Evolutionary conservation across 345 rosid species (phyloP).

Genomic region (Salix viminalis): DNA sequence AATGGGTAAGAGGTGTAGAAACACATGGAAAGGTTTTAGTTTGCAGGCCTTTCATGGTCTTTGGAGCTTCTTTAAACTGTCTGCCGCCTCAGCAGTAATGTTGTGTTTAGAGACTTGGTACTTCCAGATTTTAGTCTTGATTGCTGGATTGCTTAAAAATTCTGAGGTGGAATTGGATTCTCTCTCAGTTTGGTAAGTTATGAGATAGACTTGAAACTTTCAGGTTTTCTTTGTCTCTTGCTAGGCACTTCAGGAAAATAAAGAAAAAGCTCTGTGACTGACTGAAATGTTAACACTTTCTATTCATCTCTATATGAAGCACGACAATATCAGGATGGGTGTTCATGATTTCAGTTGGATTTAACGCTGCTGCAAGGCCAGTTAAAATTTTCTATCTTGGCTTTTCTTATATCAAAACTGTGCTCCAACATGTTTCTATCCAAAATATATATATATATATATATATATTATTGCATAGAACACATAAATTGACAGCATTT

Average conservation of each 20-base stretch:
- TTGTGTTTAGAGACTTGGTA: conserved; percentile 29
- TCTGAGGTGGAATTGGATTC: conserved; percentile 21
- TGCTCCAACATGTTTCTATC: too few species aligned
- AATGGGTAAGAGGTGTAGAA: conserved; percentile 4
- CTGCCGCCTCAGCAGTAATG: conserved; percentile 29
- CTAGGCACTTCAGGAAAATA: background rate
- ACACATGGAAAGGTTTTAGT: conserved; percentile 23
- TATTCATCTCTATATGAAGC: conserved; percentile 9
- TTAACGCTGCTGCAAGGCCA: conserved; percentile 27
- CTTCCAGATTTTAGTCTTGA: conserved; percentile 19
- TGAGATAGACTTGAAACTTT: background rate
- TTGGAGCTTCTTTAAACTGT: conserved; percentile 19
- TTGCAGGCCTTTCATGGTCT: conserved; percentile 17
- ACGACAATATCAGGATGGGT: conserved; percentile 25
- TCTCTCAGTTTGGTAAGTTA: conserved; percentile 22
- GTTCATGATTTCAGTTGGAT: conserved; percentile 24
- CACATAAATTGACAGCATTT: background rate
- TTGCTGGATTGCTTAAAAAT: conserved; percentile 22
- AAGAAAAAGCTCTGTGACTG: background rate
- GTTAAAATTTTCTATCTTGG: background rate
- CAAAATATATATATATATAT: too few species aligned
- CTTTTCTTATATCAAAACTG: too few species aligned
- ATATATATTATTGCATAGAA: too few species aligned
- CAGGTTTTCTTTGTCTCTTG: background rate
- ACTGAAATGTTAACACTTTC: background rate